Base-by-base conservation (phyloP, 441 rosid species). In the Adansonia grandidieri region DNA sequence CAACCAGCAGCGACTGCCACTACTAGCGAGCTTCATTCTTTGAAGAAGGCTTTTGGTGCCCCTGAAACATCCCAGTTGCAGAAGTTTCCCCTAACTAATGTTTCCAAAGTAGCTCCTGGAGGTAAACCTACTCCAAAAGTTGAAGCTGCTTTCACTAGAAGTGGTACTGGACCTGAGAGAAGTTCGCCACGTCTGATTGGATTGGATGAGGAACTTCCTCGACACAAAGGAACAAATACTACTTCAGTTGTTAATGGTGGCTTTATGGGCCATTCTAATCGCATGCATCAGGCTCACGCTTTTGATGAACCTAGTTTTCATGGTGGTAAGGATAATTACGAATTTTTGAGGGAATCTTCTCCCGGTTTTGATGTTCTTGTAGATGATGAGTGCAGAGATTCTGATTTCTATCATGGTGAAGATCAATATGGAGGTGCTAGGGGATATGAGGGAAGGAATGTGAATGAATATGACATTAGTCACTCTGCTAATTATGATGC, bases 301-400 rank as follows among this genome's bases (percentile, higher is more conserved):
- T 81, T 79, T n/a, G 92, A 90, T 65, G 92, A 88, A 73, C 89
- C 69, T 67, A 80, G 73, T 77, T 82, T 86, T 77, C 92, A 86
- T 79, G 87, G 84, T 71, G 90, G 85, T 51, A 95, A 88, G 91
- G 98, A 93, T 19, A 50, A 82, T 54, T 95, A 93, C 74, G 98
- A 95, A 20, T 79, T 82, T 69, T 66, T 91, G 76, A 90, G 91
- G 86, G 98, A 95, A 80, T 91, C 97, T 9, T 93, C 98, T 83
- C 98, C 98, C 80, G 98, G 98, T 68, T 93, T 95, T 88, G 95
- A 95, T 88, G 98, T 95, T 82, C 94, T 95, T 76, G 98, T 95
- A 82, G 97, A 92, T 74, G 91, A 91, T 80, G 98, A 95, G 82
- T 80, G 82, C 17, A 70, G 91, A 77, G 93, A 88, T 69, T 75